A percentile compares a stretch with the other conserved stretches of the same genome.
Conservation (phyloP, 306 rosid species). For the Vigna unguiculata region DNA sequence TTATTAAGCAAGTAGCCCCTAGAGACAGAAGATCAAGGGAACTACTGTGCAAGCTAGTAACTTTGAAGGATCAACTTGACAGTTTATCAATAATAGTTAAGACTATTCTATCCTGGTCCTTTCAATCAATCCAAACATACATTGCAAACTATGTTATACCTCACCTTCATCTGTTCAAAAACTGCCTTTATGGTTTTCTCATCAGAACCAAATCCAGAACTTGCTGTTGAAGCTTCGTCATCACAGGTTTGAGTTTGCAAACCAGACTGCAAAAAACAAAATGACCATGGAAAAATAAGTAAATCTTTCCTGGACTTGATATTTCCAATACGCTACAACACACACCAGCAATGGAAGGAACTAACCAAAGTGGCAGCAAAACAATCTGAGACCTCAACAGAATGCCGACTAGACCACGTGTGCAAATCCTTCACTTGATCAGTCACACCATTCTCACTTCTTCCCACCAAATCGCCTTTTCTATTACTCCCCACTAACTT, state of each 20-base stretch:
- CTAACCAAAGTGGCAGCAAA: constrained; percentile 57
- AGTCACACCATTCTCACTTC: constrained; percentile 49
- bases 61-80: neutral
- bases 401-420: constrained; percentile 67
- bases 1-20: neutral
- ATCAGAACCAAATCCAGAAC: constrained; percentile 71
- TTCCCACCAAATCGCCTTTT: constrained; percentile 53
- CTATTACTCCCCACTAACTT: constrained; percentile 47
- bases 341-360: constrained; percentile 35
- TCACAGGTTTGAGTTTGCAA: constrained; percentile 49
- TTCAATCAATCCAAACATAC: constrained; percentile 2
- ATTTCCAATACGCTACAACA: constrained; percentile 29
- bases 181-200: constrained; percentile 70
- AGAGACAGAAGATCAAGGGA: neutral
- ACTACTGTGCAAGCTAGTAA: neutral
- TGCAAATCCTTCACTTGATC: constrained; percentile 53
- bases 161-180: constrained; percentile 70
- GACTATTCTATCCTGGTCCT: neutral
- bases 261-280: constrained; percentile 53
- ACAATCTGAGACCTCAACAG: constrained; percentile 47
- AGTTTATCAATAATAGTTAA: neutral
- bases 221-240: constrained; percentile 59
- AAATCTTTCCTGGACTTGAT: constrained; percentile 13
- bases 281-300: constrained; percentile 32
- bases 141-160: constrained; percentile 16